Percentiles rank a stretch among this genome's conserved stretches.
Evolutionary conservation across 192 early-diverging fungal genomes (phyloP).

Genomic region (Linnemannia schmuckeri): DNA sequence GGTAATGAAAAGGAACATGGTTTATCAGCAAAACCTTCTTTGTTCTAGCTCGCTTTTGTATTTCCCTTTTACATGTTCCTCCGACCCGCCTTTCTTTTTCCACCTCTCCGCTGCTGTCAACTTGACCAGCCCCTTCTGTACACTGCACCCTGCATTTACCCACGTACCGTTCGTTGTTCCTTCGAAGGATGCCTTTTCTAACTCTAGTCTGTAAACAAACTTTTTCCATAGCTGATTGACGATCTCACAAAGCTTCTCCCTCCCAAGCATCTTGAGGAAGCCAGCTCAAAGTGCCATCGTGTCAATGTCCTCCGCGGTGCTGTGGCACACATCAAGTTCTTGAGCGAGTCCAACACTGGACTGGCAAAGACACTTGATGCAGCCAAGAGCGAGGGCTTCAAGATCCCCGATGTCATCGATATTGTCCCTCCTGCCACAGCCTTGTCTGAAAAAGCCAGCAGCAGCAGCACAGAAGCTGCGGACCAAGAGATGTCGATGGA

Average conservation of each 20-base stretch:
- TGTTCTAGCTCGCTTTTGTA: neutral
- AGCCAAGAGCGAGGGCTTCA: conserved; percentile 24
- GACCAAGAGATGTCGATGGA: conserved; percentile 34
- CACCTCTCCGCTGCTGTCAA: neutral
- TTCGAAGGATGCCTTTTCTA: neutral
- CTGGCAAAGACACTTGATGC: conserved; percentile 17
- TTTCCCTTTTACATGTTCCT: conserved; percentile 2
- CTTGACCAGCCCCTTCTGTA: neutral
- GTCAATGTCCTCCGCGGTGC: conserved; percentile 55
- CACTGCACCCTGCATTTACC: neutral
- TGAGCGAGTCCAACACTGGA: conserved; percentile 19
- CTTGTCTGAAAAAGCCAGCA: neutral
- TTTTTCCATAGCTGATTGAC: conserved; percentile 35
- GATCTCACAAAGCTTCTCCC: conserved; percentile 46
- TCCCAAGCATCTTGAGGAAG: conserved; percentile 53
- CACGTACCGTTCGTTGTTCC: neutral
- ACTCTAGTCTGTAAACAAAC: neutral
- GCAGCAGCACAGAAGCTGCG: neutral
- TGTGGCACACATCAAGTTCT: conserved; percentile 55
- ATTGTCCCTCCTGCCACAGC: neutral
- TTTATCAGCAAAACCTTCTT: neutral
- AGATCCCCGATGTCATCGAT: neutral
- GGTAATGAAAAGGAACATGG: conserved; percentile 21
- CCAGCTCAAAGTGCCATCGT: conserved; percentile 52
- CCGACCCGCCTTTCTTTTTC: conserved; percentile 7